phyloP scores from a whole-genome alignment of 106 monocot genomes.

The Allium sativum region DNA sequence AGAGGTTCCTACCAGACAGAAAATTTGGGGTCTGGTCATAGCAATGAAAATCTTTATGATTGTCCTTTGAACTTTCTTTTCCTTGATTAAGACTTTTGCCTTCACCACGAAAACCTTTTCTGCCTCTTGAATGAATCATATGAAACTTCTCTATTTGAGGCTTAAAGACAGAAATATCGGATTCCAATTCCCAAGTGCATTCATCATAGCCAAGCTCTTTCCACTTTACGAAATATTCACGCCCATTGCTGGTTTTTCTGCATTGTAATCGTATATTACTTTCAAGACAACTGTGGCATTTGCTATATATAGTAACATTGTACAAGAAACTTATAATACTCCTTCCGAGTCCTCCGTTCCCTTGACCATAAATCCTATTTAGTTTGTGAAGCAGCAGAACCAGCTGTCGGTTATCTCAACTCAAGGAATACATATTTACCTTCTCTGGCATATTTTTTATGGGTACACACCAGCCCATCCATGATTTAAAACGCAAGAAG shows the following conservation, averaged over 20 bases:
- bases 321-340: no score
- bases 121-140: slow-evolving; percentile 41
- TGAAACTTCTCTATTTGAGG: slow-evolving; percentile 78
- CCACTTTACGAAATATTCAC: slow-evolving; percentile 94
- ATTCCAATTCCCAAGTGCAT: slow-evolving; percentile 79
- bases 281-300: no score
- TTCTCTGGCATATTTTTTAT: no score
- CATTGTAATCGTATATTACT: not conserved
- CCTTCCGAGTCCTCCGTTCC: no score
- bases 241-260: slow-evolving; percentile 60
- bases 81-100: slow-evolving; percentile 31
- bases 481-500: no score
- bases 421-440: no score
- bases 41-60: slow-evolving; percentile 48
- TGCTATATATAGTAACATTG: no score
- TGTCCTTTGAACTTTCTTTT: slow-evolving; percentile 26
- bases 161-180: slow-evolving; percentile 77
- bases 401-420: no score
- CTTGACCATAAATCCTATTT: no score
- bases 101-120: slow-evolving; percentile 39
- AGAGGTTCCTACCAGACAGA: slow-evolving; percentile 47
- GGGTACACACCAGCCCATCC: no score
- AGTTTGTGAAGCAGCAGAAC: no score
- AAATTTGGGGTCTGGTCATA: slow-evolving; percentile 65
- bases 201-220: slow-evolving; percentile 94